Evolutionary conservation across 2,329 filamentous ascomycete genomes (phyloP).

Genomic region (Clarireedia sp.): DNA sequence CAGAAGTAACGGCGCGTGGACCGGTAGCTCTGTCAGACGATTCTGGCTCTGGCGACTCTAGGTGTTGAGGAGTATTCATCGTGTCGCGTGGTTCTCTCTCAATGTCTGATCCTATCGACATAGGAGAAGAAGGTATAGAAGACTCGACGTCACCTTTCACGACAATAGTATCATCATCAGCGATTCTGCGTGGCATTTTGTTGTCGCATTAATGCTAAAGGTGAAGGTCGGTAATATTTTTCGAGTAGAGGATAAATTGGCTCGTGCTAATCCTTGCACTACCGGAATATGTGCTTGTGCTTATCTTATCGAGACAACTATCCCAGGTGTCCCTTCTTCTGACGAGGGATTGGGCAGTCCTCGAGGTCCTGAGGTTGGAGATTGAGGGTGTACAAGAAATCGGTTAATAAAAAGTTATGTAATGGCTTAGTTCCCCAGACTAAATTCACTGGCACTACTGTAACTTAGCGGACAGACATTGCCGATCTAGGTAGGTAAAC

Average conservation of each 20-base stretch:
- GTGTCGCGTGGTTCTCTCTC: conserved; percentile 5
- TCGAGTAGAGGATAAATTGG: conserved; percentile 7
- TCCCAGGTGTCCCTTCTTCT: too few relatives aligned
- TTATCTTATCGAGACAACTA: conserved; percentile 4
- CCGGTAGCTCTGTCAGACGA: background rate
- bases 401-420: too few relatives aligned
- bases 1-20: background rate
- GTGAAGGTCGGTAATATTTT: conserved; percentile 6
- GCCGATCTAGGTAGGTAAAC: too few relatives aligned
- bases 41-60: conserved; percentile 23
- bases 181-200: conserved; percentile 5
- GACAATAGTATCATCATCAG: conserved; percentile 19
- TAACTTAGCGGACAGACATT: too few relatives aligned
- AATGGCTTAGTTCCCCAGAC: too few relatives aligned
- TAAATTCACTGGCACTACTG: too few relatives aligned
- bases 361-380: background rate
- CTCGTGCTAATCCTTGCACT: conserved; percentile 5
- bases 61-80: conserved; percentile 20
- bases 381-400: too few relatives aligned
- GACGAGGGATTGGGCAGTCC: background rate
- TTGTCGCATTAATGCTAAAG: background rate
- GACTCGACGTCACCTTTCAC: conserved; percentile 22
- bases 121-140: conserved; percentile 17
- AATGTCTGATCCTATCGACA: conserved; percentile 15
- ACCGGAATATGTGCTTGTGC: background rate